Evolutionary conservation across 306 rosid genomes (phyloP).

Genomic region (apple (Malus domestica)): ASM211411v1 NC_041801.1:23867501-23868000

Average conservation of each 20-base stretch:
- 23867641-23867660: neutral
- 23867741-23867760: neutral
- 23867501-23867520: conserved; percentile 47
- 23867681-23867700: neutral
- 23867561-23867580: neutral
- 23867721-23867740: neutral
- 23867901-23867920: too few species aligned
- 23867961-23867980: too few species aligned
- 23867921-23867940: neutral
- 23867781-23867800: neutral
- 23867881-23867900: too few species aligned
- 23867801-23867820: neutral
- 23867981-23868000: neutral
- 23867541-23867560: neutral
- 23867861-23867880: too few species aligned
- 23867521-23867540: conserved; percentile 8
- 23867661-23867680: neutral
- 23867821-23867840: neutral
- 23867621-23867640: neutral
- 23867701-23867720: neutral
- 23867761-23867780: neutral
- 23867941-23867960: neutral
- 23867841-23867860: too few species aligned
- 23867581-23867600: neutral
- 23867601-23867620: too few species aligned